These are phyloP conservation scores for Thielaviopsis populi DNA, from an alignment of 2,329 filamentous ascomycete species.

Conservation along the genomic window DNA sequence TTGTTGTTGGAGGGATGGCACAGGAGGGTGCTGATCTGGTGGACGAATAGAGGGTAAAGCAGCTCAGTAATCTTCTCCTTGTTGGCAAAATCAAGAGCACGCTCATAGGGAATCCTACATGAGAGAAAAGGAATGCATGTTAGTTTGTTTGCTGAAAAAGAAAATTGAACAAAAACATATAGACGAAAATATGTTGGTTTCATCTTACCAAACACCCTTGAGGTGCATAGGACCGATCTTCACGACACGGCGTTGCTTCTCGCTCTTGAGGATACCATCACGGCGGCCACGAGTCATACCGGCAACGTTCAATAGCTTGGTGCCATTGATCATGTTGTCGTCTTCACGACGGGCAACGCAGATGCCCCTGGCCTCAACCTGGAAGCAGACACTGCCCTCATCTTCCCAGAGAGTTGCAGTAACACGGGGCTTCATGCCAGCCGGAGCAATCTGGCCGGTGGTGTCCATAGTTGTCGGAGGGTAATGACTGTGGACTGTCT, in stretches of 20 bases:
- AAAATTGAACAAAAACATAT: neutral
- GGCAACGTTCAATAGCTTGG: constrained; percentile 89
- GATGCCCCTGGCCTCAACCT: constrained; percentile 90
- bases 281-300: constrained; percentile 93
- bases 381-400: constrained; percentile 92
- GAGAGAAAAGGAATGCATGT: neutral
- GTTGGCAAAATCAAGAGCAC: constrained; percentile 96
- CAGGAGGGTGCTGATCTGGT: constrained; percentile 85
- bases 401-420: constrained; percentile 98
- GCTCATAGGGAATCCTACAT: constrained; percentile 85
- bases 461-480: constrained; percentile 55
- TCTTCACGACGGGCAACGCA: constrained; percentile 92
- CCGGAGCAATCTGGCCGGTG: constrained; percentile 82
- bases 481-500: constrained; percentile 41
- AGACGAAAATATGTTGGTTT: neutral
- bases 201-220: constrained; percentile 82
- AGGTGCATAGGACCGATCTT: constrained; percentile 99
- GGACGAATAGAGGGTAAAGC: constrained; percentile 89
- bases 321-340: constrained; percentile 99
- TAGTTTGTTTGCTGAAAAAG: constrained; percentile 16
- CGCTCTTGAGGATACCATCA: constrained; percentile 93
- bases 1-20: constrained; percentile 87
- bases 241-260: constrained; percentile 90
- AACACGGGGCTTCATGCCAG: constrained; percentile 89
- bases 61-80: constrained; percentile 98